Evolutionary conservation across 306 rosid genomes (phyloP).

Genomic region (Sechiopsis laciniata): DNA sequence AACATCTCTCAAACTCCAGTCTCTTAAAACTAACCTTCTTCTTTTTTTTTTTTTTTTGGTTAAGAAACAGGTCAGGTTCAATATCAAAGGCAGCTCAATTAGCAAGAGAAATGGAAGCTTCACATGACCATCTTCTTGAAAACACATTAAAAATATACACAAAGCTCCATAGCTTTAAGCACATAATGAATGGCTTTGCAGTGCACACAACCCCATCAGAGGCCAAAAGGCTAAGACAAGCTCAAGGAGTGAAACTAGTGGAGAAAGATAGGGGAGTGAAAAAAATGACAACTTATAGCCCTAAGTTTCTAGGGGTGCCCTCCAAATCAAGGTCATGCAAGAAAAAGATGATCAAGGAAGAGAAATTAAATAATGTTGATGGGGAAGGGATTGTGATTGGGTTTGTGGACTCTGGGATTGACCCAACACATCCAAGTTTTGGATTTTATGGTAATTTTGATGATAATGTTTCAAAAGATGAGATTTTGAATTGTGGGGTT

Average conservation of each 20-base stretch:
- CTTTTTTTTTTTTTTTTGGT: background rate
- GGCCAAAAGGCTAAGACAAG: slow-evolving; percentile 36
- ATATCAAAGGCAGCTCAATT: slow-evolving; percentile 27
- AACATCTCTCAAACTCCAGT: background rate
- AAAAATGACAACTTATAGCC: slow-evolving; percentile 48
- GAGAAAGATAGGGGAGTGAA: slow-evolving; percentile 52
- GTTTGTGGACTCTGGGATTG: slow-evolving; percentile 73
- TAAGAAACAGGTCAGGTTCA: slow-evolving; percentile 27
- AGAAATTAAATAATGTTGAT: slow-evolving; percentile 18
- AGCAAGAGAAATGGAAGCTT: slow-evolving; percentile 43
- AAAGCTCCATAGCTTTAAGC: slow-evolving; percentile 66
- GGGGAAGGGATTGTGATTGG: slow-evolving; percentile 76
- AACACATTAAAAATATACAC: slow-evolving; percentile 49
- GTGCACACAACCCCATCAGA: slow-evolving; percentile 72
- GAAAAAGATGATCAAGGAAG: slow-evolving; percentile 33
- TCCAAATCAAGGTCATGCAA: slow-evolving; percentile 36
- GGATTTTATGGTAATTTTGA: slow-evolving; percentile 27
- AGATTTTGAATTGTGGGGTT: slow-evolving; percentile 28
- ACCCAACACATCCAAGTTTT: slow-evolving; percentile 73
- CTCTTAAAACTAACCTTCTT: background rate
- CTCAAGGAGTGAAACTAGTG: slow-evolving; percentile 31
- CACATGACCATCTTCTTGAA: slow-evolving; percentile 55
- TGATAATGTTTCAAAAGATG: background rate
- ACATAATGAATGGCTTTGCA: slow-evolving; percentile 66
- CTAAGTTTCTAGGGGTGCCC: slow-evolving; percentile 36